Base-by-base conservation (phyloP, 306 rosid genomes). In the Corylus americana region DNA sequence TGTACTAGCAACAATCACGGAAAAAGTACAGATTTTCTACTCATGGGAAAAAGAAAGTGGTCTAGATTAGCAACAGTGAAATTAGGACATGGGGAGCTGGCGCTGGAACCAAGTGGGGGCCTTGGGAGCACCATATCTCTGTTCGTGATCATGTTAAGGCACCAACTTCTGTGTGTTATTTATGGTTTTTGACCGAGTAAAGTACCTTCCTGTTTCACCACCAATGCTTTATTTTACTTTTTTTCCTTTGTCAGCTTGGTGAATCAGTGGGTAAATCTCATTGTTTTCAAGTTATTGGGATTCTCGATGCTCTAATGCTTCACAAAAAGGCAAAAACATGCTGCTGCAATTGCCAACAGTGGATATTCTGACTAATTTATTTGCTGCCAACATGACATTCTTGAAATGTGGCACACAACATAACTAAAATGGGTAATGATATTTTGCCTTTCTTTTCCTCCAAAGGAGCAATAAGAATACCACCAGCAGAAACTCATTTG, bases 1-100 rank as follows among this genome's bases (percentile, higher is more conserved):
- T 79, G 88, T 81, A 85, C 87, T 66, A 47, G 68, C 85, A 82
- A 63, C 59, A 83, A 78, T 87, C 87, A 85, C 88, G 86, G 90
- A 86, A 22, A 79, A 49, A 76, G 87, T 91, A 87, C 89, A 74
- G 42, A 70, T 37, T 79, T 58, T 69, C 9, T 72, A 83, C 83
- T 64, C 85, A 1, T 0, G 64, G 70, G 66, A 57, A 55, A 77
- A 17, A 78, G 71, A 61, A 63, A 22, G 59, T 63, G 62, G 55
- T 20, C 45, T 9, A 50, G 53, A 57, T 10, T 14, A 66, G 42
- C 47, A 58, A 88, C 92, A 85, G 80, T 82, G 78, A 86, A 89
- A 73, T 86, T 89, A 73, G 87, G 82, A 67, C 80, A 73, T 76
- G 42, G 5, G 29, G 20, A 31, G 22, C 53, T 17, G 13, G 16